These are phyloP conservation scores for Starmerella apicola DNA, from an alignment of 805 yeast genomes.

Conservation along the genomic window DNA sequence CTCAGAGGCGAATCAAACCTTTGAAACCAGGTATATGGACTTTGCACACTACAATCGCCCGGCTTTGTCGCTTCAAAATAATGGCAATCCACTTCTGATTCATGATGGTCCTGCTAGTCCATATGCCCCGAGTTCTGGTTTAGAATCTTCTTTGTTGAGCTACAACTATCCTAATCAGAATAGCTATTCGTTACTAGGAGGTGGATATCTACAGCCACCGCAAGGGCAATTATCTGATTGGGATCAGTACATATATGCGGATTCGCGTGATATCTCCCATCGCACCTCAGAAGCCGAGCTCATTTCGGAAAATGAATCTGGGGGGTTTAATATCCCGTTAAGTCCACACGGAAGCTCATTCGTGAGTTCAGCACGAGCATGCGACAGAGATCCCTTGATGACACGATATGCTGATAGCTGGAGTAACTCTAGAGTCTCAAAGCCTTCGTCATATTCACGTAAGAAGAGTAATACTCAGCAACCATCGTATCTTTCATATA, in stretches of 20 bases:
- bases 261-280: too few species aligned
- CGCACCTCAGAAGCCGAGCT: too few species aligned
- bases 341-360: too few species aligned
- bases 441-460: too few species aligned
- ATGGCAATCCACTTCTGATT: neutral
- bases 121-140: neutral
- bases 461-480: too few species aligned
- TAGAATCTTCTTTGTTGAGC: neutral
- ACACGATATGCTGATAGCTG: too few species aligned
- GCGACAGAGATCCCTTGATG: too few species aligned
- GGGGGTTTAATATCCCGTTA: too few species aligned
- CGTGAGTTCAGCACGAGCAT: too few species aligned
- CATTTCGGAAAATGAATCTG: too few species aligned
- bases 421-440: too few species aligned
- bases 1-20: neutral
- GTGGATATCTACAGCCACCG: neutral
- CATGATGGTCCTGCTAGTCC: neutral
- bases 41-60: conserved; percentile 14
- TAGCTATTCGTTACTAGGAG: neutral
- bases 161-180: neutral
- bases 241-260: conserved; percentile 1
- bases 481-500: too few species aligned
- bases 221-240: conserved; percentile 1
- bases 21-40: conserved; percentile 6
- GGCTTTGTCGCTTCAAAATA: neutral